Conservation (phyloP, 129 eudicot species). For the Flaveria linearis region DNA sequence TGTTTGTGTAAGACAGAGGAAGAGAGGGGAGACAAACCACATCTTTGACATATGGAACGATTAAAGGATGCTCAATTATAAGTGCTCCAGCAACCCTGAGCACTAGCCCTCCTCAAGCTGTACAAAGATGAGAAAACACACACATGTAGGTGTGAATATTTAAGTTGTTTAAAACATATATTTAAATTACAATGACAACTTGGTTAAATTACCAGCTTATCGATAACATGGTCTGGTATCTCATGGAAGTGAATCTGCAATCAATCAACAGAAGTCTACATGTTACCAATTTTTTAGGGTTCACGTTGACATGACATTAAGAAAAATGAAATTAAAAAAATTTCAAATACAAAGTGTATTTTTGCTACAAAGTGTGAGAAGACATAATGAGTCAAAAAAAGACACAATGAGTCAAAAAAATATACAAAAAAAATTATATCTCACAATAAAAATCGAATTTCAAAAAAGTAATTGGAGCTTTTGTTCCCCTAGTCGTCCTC, state of each 20-base stretch:
- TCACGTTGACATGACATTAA: background rate
- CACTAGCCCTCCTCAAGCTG: conserved; percentile 87
- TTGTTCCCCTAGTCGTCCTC: too few relatives aligned
- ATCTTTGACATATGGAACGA: conserved; percentile 71
- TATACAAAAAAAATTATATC: too few relatives aligned
- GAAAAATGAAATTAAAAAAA: background rate
- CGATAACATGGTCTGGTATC: conserved; percentile 69
- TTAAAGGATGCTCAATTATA: conserved; percentile 84
- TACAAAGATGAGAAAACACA: conserved; percentile 20
- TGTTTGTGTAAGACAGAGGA: background rate
- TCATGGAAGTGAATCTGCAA: conserved; percentile 85
- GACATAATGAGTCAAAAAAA: too few relatives aligned
- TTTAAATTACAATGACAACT: background rate
- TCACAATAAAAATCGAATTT: too few relatives aligned
- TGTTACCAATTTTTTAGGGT: background rate
- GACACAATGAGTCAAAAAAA: too few relatives aligned
- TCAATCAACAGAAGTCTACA: conserved; percentile 19
- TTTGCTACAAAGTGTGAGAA: too few relatives aligned
- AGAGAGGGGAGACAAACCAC: conserved; percentile 57
- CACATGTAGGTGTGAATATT: background rate
- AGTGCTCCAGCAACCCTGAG: conserved; percentile 83
- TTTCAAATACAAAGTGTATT: too few relatives aligned
- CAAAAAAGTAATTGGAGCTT: too few relatives aligned
- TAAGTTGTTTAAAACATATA: background rate
- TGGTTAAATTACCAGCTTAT: conserved; percentile 60